Conservation (phyloP, 192 early-diverging fungal species). For the Endogone sp. region DNA sequence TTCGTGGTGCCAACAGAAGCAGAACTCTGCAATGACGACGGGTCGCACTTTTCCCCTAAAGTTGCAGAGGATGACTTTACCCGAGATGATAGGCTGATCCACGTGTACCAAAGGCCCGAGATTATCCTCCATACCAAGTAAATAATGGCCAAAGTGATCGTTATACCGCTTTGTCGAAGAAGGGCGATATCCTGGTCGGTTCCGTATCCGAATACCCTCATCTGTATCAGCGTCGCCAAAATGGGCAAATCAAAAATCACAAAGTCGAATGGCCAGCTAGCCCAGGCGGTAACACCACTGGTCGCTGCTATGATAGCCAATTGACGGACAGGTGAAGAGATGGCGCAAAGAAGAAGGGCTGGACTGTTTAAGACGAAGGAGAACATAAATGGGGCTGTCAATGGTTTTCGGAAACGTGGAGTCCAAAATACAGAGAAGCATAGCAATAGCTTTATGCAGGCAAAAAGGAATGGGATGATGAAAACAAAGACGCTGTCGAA, state of each 20-base stretch:
- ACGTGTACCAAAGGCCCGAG: neutral
- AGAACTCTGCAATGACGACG: neutral
- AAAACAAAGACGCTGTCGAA: neutral
- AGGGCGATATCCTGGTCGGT: constrained; percentile 3
- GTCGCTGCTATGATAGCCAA: constrained; percentile 1
- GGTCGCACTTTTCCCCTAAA: neutral
- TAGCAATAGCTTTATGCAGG: neutral
- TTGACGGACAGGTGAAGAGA: constrained; percentile 1
- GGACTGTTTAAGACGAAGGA: constrained; percentile 6
- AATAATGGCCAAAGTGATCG: neutral
- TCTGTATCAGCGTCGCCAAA: constrained; percentile 3
- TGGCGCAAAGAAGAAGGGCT: constrained; percentile 1
- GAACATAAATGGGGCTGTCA: neutral
- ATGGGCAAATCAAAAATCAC: constrained; percentile 3
- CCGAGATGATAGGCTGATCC: neutral
- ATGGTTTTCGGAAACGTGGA: constrained; percentile 5
- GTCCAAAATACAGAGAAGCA: constrained; percentile 6
- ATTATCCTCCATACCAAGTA: constrained; percentile 7
- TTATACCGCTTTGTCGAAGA: neutral
- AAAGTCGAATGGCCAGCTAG: constrained; percentile 11
- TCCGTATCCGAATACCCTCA: constrained; percentile 5
- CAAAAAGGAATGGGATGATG: constrained; percentile 5
- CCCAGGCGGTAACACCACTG: neutral
- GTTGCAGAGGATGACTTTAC: neutral
- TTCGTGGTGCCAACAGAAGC: neutral